A percentile compares a stretch with the other conserved stretches of the same genome.
Evolutionary conservation across 148 eudicot genomes (phyloP).

Genomic region (Vaccinium corymbosum): DNA sequence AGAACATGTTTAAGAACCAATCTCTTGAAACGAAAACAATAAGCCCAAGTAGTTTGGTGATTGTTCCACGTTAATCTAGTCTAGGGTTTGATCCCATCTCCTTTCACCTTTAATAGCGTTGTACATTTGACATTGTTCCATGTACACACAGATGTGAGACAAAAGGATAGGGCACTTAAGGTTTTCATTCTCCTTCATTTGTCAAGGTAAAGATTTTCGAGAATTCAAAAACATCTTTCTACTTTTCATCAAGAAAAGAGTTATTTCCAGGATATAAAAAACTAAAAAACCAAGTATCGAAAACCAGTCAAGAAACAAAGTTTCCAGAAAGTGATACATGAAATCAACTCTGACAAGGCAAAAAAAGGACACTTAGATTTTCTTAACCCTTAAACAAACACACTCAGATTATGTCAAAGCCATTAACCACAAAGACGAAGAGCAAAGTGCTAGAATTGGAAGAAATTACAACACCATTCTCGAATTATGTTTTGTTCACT

Average conservation of each 20-base stretch:
- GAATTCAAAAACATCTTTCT: background rate
- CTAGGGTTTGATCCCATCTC: background rate
- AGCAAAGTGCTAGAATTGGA: background rate
- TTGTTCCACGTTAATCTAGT: background rate
- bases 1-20: background rate
- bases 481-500: background rate
- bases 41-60: background rate
- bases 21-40: background rate
- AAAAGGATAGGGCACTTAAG: background rate
- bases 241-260: background rate
- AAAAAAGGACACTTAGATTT: background rate
- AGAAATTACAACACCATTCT: constrained; percentile 3
- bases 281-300: no score
- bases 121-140: background rate
- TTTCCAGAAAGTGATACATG: no score
- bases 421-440: background rate
- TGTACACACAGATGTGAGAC: background rate
- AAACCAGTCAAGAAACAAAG: no score
- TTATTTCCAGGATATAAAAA: no score
- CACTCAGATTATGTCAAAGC: background rate
- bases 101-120: background rate
- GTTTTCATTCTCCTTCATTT: background rate
- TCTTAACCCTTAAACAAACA: background rate
- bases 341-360: background rate
- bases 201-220: background rate